Evolutionary conservation across 805 yeast genomes (phyloP).

Genomic region (Kuraishia molischiana): DNA sequence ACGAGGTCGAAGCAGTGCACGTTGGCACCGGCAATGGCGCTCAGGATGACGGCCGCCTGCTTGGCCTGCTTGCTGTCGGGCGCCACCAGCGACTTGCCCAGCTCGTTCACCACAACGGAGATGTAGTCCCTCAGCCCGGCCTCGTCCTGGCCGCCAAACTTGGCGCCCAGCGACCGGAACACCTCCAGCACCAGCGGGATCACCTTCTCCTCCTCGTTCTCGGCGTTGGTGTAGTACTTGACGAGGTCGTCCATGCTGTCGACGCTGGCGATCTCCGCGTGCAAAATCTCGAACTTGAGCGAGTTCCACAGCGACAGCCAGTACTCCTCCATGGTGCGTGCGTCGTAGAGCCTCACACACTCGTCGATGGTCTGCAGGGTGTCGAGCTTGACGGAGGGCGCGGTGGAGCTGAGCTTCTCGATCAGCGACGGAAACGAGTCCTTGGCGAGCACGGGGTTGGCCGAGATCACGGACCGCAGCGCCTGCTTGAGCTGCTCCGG

Average conservation of each 20-base stretch:
- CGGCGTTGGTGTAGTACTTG: constrained; percentile 19
- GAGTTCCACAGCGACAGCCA: constrained; percentile 85
- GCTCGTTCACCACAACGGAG: constrained; percentile 31
- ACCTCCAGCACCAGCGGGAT: constrained; percentile 33
- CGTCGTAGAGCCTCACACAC: constrained; percentile 45
- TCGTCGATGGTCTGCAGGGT: constrained; percentile 50
- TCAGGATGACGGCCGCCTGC: constrained; percentile 53
- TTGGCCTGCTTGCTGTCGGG: constrained; percentile 43
- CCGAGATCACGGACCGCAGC: constrained; percentile 52
- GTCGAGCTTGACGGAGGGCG: constrained; percentile 65
- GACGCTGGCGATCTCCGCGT: constrained; percentile 41
- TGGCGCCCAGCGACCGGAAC: constrained; percentile 31
- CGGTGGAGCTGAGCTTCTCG: constrained; percentile 71
- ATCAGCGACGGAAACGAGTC: constrained; percentile 71
- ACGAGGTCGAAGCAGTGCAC: constrained; percentile 35
- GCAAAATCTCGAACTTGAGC: constrained; percentile 79
- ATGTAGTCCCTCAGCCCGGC: constrained; percentile 11
- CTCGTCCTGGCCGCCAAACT: constrained; percentile 16
- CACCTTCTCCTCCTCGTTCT: constrained; percentile 20
- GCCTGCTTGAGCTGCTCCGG: constrained; percentile 57
- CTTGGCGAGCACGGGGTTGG: constrained; percentile 52
- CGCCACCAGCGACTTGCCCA: constrained; percentile 39
- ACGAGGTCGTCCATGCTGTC: constrained; percentile 15
- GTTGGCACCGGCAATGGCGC: constrained; percentile 44
- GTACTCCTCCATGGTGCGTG: constrained; percentile 37